A percentile compares a stretch with the other conserved stretches of the same genome.
These are phyloP conservation scores for Cyberlindnera japonica DNA, from an alignment of 805 yeast species.

Conservation along the genomic window DNA sequence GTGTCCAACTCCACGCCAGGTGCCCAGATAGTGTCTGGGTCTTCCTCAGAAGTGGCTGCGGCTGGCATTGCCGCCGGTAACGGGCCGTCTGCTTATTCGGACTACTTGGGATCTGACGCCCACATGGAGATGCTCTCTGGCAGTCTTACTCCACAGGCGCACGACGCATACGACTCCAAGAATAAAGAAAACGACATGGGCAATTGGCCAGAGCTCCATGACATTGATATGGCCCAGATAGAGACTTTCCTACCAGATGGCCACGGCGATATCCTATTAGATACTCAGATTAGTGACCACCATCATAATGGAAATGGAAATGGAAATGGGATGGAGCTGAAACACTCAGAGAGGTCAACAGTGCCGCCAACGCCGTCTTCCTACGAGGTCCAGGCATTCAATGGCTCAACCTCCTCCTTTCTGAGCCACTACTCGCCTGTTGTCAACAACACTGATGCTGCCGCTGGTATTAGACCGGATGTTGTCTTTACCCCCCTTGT, in stretches of 20 bases:
- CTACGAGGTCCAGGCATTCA: slow-evolving; percentile 16
- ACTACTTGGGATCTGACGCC: slow-evolving; percentile 3
- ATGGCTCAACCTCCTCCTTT: slow-evolving; percentile 9
- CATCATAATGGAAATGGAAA: too few species aligned
- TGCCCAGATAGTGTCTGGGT: too few species aligned
- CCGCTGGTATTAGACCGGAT: slow-evolving; percentile 43
- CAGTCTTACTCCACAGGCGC: slow-evolving; percentile 1
- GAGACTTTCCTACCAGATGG: slow-evolving; percentile 13
- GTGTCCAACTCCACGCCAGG: not conserved
- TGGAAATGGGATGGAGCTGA: too few species aligned
- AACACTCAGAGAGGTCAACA: not conserved
- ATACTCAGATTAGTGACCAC: too few species aligned
- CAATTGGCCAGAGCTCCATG: slow-evolving; percentile 11
- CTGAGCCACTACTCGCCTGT: slow-evolving; percentile 20
- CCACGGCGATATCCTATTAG: not conserved
- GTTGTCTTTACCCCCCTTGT: slow-evolving; percentile 71
- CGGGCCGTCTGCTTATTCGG: not conserved
- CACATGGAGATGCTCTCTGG: slow-evolving; percentile 10
- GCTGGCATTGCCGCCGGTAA: not conserved
- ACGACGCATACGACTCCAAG: not conserved
- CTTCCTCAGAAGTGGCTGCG: not conserved
- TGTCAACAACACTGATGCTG: slow-evolving; percentile 8
- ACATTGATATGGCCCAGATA: slow-evolving; percentile 9
- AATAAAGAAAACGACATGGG: slow-evolving; percentile 1
- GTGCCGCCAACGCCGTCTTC: slow-evolving; percentile 26